phyloP scores from a whole-genome alignment of 2,329 filamentous ascomycete species.

The Camillea tinctor region DNA sequence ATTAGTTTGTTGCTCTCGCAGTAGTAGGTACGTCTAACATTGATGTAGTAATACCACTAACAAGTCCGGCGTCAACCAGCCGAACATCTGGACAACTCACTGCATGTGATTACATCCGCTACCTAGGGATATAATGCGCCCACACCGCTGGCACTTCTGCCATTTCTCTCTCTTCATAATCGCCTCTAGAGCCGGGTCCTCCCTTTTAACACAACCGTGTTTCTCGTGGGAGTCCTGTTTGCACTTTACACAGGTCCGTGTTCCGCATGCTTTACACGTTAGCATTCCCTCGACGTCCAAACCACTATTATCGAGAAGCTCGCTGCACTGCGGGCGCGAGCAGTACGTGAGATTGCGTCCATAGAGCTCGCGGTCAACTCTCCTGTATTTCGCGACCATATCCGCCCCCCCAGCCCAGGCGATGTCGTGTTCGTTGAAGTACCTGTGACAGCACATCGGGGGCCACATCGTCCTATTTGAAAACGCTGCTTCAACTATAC shows the following conservation, averaged over 20 bases:
- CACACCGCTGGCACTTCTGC: constrained; percentile 7
- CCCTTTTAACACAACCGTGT: background rate
- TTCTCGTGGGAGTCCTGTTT: background rate
- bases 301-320: background rate
- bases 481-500: background rate
- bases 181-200: background rate
- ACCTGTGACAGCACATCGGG: background rate
- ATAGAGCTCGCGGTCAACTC: background rate
- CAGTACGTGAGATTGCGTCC: constrained; percentile 5
- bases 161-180: background rate
- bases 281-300: background rate
- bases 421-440: background rate
- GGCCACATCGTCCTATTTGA: constrained; percentile 1
- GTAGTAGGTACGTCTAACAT: background rate
- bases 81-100: constrained; percentile 5
- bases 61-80: too few relatives aligned
- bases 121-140: background rate
- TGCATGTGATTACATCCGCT: constrained; percentile 8
- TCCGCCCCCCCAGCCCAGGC: background rate
- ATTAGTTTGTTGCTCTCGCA: background rate
- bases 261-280: constrained; percentile 4
- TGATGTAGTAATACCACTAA: background rate
- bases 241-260: constrained; percentile 9
- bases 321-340: constrained; percentile 6
- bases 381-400: background rate